Evolutionary conservation across 306 rosid species (phyloP).

Genomic region (Fragaria ananassa): DNA sequence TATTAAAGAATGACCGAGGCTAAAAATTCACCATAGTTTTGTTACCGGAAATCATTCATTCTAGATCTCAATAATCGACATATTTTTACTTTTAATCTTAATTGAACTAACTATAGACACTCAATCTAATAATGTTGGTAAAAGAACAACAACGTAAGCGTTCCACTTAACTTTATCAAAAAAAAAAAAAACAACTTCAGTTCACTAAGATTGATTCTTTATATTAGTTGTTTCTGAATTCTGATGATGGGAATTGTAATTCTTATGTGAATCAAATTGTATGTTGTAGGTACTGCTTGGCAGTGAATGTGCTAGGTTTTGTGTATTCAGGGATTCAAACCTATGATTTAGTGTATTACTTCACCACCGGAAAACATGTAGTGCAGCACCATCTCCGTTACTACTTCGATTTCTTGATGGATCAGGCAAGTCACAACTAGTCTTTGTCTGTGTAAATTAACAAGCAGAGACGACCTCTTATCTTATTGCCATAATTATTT

Average conservation of each 20-base stretch:
- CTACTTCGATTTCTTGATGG: slow-evolving; percentile 59
- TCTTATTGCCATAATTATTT: background rate
- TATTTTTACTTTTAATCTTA: background rate
- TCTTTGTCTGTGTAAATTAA: background rate
- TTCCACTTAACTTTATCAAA: background rate
- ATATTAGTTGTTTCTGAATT: background rate
- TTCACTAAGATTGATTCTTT: background rate
- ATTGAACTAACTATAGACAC: background rate
- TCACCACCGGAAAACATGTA: slow-evolving; percentile 43
- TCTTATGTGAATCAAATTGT: background rate
- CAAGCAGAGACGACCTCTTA: background rate
- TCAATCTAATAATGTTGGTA: background rate
- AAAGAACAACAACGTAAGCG: background rate
- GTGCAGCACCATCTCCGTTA: slow-evolving; percentile 33
- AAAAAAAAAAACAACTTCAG: no score
- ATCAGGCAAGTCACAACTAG: slow-evolving; percentile 58
- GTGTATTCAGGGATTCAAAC: slow-evolving; percentile 63
- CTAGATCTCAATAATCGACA: background rate
- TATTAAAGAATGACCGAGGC: background rate
- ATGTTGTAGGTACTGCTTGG: slow-evolving; percentile 48
- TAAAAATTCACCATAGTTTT: background rate
- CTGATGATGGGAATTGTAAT: background rate
- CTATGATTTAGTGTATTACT: slow-evolving; percentile 36
- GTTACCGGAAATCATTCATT: no score
- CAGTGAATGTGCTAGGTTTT: slow-evolving; percentile 63